phyloP scores from a whole-genome alignment of 1,139 yeast species.

The Candida labiduridarum region DNA sequence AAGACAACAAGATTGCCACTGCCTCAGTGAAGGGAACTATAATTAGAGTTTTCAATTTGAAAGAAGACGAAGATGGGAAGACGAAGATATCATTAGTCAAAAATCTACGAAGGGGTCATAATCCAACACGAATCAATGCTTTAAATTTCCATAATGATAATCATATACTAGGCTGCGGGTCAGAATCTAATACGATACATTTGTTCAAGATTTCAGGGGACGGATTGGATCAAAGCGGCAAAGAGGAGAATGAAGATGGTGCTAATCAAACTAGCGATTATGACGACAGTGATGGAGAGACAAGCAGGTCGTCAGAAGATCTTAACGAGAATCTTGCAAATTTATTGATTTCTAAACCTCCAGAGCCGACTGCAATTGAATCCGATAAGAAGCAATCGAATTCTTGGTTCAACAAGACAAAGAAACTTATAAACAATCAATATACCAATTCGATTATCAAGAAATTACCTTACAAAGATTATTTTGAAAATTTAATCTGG shows the following conservation, averaged over 20 bases:
- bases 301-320: slow-evolving; percentile 29
- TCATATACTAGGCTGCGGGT: slow-evolving; percentile 61
- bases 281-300: slow-evolving; percentile 18
- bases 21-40: slow-evolving; percentile 77
- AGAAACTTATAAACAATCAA: slow-evolving; percentile 32
- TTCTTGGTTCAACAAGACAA: slow-evolving; percentile 21
- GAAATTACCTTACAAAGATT: slow-evolving; percentile 45
- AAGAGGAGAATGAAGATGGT: slow-evolving; percentile 13
- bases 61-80: slow-evolving; percentile 15
- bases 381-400: slow-evolving; percentile 12
- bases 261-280: slow-evolving; percentile 10
- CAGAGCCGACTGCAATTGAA: slow-evolving; percentile 4
- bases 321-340: slow-evolving; percentile 49
- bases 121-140: slow-evolving; percentile 57
- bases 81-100: slow-evolving; percentile 33
- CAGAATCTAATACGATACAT: slow-evolving; percentile 71
- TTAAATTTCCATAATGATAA: slow-evolving; percentile 55
- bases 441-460: slow-evolving; percentile 44
- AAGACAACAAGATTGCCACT: slow-evolving; percentile 60
- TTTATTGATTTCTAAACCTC: slow-evolving; percentile 35
- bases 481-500: slow-evolving; percentile 46
- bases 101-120: slow-evolving; percentile 72
- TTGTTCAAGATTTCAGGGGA: slow-evolving; percentile 46
- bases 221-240: slow-evolving; percentile 13
- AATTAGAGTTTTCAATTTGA: slow-evolving; percentile 48